phyloP scores from a whole-genome alignment of 768 basidiomycete species.

The Trametes gibbosa region DNA sequence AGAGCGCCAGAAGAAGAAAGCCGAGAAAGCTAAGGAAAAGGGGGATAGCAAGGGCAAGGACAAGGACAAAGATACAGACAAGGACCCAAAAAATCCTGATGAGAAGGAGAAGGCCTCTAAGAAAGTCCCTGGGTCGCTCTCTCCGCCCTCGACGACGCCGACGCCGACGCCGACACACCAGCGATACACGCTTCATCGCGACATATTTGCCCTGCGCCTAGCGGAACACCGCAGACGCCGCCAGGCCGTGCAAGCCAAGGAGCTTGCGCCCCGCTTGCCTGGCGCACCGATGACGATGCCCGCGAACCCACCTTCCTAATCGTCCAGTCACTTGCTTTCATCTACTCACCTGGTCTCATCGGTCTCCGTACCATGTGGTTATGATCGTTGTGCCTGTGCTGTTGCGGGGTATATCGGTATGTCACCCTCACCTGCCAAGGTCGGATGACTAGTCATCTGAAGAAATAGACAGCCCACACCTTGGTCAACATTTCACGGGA shows the following conservation, averaged over 20 bases:
- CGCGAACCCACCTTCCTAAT: slow-evolving; percentile 4
- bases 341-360: background rate
- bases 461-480: background rate
- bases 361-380: slow-evolving; percentile 2
- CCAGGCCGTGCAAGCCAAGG: slow-evolving; percentile 64
- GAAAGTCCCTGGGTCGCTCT: slow-evolving; percentile 31
- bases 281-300: slow-evolving; percentile 45
- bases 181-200: slow-evolving; percentile 77
- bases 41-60: slow-evolving; percentile 43
- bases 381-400: background rate
- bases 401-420: slow-evolving; percentile 4
- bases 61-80: slow-evolving; percentile 39
- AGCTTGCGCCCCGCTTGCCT: slow-evolving; percentile 69
- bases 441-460: slow-evolving; percentile 17
- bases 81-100: slow-evolving; percentile 33
- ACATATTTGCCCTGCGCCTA: slow-evolving; percentile 78
- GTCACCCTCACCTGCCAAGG: slow-evolving; percentile 5
- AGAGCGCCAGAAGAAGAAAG: slow-evolving; percentile 62
- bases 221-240: slow-evolving; percentile 69
- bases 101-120: slow-evolving; percentile 22
- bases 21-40: slow-evolving; percentile 52
- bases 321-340: background rate
- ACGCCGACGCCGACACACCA: slow-evolving; percentile 53
- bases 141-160: slow-evolving; percentile 28
- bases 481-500: background rate